Percentiles rank a stretch among this genome's conserved stretches.
Conservation (phyloP, 192 early-diverging fungal species). For the Podila epigama region DNA sequence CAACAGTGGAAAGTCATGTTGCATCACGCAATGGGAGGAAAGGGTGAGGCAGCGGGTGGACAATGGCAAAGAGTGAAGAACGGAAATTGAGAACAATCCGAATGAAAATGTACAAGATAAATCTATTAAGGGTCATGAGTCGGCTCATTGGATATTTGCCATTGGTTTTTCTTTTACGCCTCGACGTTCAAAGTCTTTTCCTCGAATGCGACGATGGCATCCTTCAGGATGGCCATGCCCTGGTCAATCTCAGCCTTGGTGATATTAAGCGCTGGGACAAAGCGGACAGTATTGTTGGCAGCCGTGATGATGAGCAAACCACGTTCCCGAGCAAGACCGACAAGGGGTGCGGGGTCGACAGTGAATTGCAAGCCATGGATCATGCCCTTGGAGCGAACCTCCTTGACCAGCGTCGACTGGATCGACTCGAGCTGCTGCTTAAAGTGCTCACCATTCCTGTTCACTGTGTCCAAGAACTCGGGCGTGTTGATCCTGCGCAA, state of each 20-base stretch:
- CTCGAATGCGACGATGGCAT: conserved; percentile 58
- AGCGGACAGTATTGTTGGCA: conserved; percentile 87
- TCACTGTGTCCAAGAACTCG: conserved; percentile 77
- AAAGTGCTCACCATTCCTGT: conserved; percentile 69
- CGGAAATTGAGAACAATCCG: too few relatives aligned
- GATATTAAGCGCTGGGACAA: conserved; percentile 91
- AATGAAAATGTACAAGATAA: not conserved
- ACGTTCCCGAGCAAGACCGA: conserved; percentile 78
- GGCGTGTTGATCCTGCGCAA: conserved; percentile 72
- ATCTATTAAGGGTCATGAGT: not conserved
- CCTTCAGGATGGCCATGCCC: conserved; percentile 76
- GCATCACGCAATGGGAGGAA: too few relatives aligned
- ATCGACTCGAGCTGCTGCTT: conserved; percentile 56
- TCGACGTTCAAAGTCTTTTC: conserved; percentile 24
- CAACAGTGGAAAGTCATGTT: too few relatives aligned
- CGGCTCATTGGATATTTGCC: not conserved
- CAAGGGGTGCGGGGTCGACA: conserved; percentile 69
- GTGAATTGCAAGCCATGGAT: conserved; percentile 88
- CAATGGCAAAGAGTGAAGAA: too few relatives aligned
- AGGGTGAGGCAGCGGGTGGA: too few relatives aligned
- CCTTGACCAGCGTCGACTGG: conserved; percentile 65
- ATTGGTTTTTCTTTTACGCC: conserved; percentile 2
- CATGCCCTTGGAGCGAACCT: conserved; percentile 87
- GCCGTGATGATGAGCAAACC: conserved; percentile 92
- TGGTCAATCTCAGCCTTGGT: conserved; percentile 78